phyloP scores from a whole-genome alignment of 2,329 filamentous ascomycete species.

The Hymenoscyphus repandus region DNA sequence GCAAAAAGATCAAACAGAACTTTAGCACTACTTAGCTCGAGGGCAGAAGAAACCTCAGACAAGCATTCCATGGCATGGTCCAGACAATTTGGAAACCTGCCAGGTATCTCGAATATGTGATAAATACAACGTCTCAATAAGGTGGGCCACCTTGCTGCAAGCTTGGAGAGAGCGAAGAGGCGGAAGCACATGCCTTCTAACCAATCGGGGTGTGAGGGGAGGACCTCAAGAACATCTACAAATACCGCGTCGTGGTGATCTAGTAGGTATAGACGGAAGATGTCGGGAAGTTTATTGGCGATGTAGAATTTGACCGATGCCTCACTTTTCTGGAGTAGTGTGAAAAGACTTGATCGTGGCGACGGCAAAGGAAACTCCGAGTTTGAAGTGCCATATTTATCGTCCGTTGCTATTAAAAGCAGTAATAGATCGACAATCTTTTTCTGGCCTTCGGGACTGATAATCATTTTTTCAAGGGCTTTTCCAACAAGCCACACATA shows the following conservation, averaged over 20 bases:
- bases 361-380: constrained; percentile 28
- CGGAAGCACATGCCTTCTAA: constrained; percentile 82
- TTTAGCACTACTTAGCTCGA: constrained; percentile 60
- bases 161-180: constrained; percentile 65
- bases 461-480: constrained; percentile 60
- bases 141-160: constrained; percentile 82
- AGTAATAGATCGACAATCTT: constrained; percentile 65
- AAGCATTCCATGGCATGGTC: constrained; percentile 72
- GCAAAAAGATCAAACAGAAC: constrained; percentile 80
- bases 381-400: constrained; percentile 52
- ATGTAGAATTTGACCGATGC: constrained; percentile 73
- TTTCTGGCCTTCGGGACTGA: constrained; percentile 65
- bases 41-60: constrained; percentile 54
- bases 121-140: constrained; percentile 83
- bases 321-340: constrained; percentile 60
- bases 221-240: constrained; percentile 70
- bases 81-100: constrained; percentile 58
- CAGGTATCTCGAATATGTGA: constrained; percentile 88
- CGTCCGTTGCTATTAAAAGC: constrained; percentile 59
- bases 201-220: constrained; percentile 69
- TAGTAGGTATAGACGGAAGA: constrained; percentile 81
- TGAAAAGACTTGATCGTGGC: constrained; percentile 67
- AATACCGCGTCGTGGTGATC: constrained; percentile 80
- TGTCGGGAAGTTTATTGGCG: constrained; percentile 59
- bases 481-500: constrained; percentile 72